Evolutionary conservation across 805 yeast genomes (phyloP), one percentile per base, ranked within the genome.

Genomic region (Naumovozyma baii): DNA sequence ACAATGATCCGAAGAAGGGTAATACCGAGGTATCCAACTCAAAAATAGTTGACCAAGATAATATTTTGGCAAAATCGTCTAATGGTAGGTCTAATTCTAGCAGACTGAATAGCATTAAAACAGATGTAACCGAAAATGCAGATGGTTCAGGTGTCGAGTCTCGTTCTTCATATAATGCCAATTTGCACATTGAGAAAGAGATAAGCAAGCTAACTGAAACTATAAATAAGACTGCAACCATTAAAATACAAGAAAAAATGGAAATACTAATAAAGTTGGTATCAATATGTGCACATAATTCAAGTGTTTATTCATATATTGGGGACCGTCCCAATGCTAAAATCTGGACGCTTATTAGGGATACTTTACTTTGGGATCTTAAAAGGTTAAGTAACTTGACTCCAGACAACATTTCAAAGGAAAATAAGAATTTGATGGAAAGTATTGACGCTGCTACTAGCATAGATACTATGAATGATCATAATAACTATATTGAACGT

Each of bases 291-390:
- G 51, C 51, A 33, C 61, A 59, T 32, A 61, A 61, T 41, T 62
- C 63, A 1, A 48, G 51, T 12, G 56, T 53, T 1, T 59, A 59
- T 46, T 42, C 54, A 2, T 48, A 46, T 37, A 51, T 61, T 15
- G 57, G 51, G 19, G 65, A 61, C 38, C 31, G 54, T 25, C 48
- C 55, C 12, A 57, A 57, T 38, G 51, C 53, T 29, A 61, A 61
- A 35, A 37, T 49, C 8, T 61, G 65, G 65, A 42, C 55, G 15
- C 36, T 59, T 29, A 57, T 61, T 34, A 46, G 61, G 18, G 62
- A 61, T 40, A 51, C 63, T 4, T 36, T 61, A 10, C 38, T 57
- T 4, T 59, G 62, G 64, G 62, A 58, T 39, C 39, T 59, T 40
- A 54, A 55, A 32, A 36, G 33, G 13, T 31, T 48, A 3, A 46